These are phyloP conservation scores for Monilinia vaccinii-corymbosi DNA, from an alignment of 2,329 filamentous ascomycete species.

Conservation along the genomic window DNA sequence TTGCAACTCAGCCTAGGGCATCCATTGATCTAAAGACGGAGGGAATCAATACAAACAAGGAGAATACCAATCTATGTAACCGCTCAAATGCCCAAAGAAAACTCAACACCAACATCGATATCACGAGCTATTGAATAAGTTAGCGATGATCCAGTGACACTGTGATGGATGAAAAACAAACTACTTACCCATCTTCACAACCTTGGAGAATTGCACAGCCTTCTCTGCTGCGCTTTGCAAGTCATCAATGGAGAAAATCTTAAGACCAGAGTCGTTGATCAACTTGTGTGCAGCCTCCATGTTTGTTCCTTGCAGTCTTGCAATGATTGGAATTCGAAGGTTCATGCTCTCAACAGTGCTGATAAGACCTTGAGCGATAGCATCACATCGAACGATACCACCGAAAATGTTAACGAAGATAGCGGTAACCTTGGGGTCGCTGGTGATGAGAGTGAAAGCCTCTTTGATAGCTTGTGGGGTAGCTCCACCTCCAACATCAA, in stretches of 20 bases:
- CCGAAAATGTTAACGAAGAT: slow-evolving; percentile 99
- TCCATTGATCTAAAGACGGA: slow-evolving; percentile 20
- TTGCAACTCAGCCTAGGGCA: slow-evolving; percentile 18
- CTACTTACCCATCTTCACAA: slow-evolving; percentile 94
- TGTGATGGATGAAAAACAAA: background rate
- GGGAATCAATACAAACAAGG: slow-evolving; percentile 28
- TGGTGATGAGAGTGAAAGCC: slow-evolving; percentile 97
- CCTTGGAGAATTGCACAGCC: slow-evolving; percentile 97
- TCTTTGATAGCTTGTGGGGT: slow-evolving; percentile 94
- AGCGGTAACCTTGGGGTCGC: slow-evolving; percentile 93
- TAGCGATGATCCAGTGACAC: slow-evolving; percentile 26
- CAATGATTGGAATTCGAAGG: slow-evolving; percentile 93
- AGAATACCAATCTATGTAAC: slow-evolving; percentile 17
- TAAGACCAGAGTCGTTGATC: slow-evolving; percentile 95
- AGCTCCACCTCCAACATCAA: slow-evolving; percentile 95
- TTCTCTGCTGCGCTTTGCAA: slow-evolving; percentile 96
- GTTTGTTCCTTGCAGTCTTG: slow-evolving; percentile 96
- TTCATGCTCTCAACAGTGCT: slow-evolving; percentile 91
- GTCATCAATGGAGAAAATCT: slow-evolving; percentile 99
- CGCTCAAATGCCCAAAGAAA: slow-evolving; percentile 76
- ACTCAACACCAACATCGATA: slow-evolving; percentile 95
- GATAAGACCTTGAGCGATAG: slow-evolving; percentile 93
- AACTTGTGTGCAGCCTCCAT: slow-evolving; percentile 86
- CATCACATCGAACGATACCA: slow-evolving; percentile 96
- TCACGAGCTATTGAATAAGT: slow-evolving; percentile 57